A percentile compares a stretch with the other conserved stretches of the same genome.
Conservation (phyloP, 2,329 filamentous ascomycete genomes). For the Fusarium sublunatum region DNA sequence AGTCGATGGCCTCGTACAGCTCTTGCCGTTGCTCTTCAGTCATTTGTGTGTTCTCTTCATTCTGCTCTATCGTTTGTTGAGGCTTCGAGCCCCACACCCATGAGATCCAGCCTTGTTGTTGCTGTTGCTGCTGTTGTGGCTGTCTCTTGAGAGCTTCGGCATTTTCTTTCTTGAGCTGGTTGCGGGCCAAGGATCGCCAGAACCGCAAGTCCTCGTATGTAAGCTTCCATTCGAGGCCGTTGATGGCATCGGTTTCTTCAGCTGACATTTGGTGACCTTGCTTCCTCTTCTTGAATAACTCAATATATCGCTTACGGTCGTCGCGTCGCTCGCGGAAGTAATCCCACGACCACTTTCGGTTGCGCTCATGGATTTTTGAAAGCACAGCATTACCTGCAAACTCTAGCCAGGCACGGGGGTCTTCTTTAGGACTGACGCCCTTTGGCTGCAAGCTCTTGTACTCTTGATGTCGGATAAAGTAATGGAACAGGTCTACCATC, state of each 20-base stretch:
- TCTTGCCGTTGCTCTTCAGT: conserved; percentile 96
- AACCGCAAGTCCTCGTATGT: conserved; percentile 96
- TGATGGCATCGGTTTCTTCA: conserved; percentile 77
- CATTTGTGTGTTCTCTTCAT: conserved; percentile 82
- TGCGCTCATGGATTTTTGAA: conserved; percentile 93
- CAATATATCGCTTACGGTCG: conserved; percentile 88
- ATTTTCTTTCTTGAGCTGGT: conserved; percentile 95
- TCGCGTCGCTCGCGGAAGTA: conserved; percentile 94
- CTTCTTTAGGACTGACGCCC: conserved; percentile 81
- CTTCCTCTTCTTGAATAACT: conserved; percentile 95
- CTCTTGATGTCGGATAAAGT: conserved; percentile 96
- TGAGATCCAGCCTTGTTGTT: conserved; percentile 86
- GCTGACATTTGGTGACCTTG: conserved; percentile 76
- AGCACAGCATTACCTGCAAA: conserved; percentile 93
- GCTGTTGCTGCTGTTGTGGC: conserved; percentile 65
- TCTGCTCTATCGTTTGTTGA: conserved; percentile 67
- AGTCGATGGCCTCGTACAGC: conserved; percentile 96
- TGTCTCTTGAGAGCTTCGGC: conserved; percentile 82
- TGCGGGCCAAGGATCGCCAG: conserved; percentile 93
- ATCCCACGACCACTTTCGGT: conserved; percentile 93
- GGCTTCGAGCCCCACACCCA: conserved; percentile 92
- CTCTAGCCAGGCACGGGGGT: conserved; percentile 89
- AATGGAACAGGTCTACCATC: conserved; percentile 98
- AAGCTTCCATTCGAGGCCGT: conserved; percentile 84
- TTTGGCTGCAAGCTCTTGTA: conserved; percentile 95